Evolutionary conservation across 306 rosid genomes (phyloP).

Genomic region (Neltuma alba): DNA sequence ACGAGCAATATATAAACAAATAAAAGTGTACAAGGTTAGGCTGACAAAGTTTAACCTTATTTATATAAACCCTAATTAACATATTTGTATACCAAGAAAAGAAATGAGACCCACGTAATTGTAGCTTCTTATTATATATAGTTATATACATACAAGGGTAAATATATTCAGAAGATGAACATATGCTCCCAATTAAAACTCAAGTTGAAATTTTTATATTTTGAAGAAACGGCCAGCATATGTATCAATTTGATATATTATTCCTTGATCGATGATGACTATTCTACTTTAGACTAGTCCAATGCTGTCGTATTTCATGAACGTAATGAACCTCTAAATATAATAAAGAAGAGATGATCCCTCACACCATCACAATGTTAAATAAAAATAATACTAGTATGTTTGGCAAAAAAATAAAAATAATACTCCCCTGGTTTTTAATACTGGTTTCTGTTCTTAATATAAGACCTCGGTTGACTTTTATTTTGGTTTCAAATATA

Average conservation of each 20-base stretch:
- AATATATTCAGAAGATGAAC: background rate
- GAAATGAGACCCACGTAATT: no score
- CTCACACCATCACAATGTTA: background rate
- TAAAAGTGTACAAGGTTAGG: no score
- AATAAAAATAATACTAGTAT: background rate
- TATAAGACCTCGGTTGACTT: no score
- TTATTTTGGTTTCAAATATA: no score
- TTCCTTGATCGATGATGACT: background rate
- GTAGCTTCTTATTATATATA: background rate
- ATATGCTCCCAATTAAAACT: background rate
- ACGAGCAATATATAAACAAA: no score
- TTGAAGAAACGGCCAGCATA: background rate
- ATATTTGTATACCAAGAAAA: no score
- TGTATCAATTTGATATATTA: background rate
- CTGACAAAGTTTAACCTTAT: no score
- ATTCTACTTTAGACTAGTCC: background rate
- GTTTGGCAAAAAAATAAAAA: no score
- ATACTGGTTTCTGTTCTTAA: no score
- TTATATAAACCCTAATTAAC: no score
- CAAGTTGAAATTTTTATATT: background rate
- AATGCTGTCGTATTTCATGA: background rate
- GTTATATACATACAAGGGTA: no score
- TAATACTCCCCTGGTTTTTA: no score
- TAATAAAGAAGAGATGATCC: background rate
- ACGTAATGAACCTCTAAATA: background rate